phyloP scores from a whole-genome alignment of 805 yeast species.

The Clavispora asparagi region DNA sequence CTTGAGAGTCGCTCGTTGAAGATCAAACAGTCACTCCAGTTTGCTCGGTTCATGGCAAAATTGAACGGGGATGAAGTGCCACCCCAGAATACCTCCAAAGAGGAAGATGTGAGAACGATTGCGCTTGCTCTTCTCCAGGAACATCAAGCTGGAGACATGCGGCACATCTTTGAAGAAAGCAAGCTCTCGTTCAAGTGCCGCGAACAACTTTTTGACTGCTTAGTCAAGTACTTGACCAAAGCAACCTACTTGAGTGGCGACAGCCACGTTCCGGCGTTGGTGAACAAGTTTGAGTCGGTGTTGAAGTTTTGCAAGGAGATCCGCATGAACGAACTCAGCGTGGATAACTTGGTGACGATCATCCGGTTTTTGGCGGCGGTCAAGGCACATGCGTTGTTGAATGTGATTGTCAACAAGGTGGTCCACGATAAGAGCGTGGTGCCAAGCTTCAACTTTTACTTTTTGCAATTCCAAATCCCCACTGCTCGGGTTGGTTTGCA shows the following conservation, averaged over 20 bases:
- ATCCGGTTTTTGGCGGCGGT: constrained; percentile 22
- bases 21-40: constrained; percentile 13
- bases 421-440: constrained; percentile 12
- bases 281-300: constrained; percentile 18
- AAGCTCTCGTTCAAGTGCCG: constrained; percentile 8
- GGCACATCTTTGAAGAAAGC: constrained; percentile 7
- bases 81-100: too few relatives aligned
- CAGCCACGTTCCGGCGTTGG: not conserved
- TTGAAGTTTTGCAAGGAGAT: constrained; percentile 21
- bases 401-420: constrained; percentile 24
- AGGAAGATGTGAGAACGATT: constrained; percentile 1
- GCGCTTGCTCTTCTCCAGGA: constrained; percentile 9
- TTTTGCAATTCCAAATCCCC: constrained; percentile 21
- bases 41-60: constrained; percentile 18
- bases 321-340: constrained; percentile 15
- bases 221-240: constrained; percentile 10
- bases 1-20: constrained; percentile 10
- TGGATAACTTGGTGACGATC: constrained; percentile 18
- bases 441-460: constrained; percentile 25
- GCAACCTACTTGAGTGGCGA: constrained; percentile 10
- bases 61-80: constrained; percentile 6
- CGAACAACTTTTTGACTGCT: constrained; percentile 5
- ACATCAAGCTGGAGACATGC: constrained; percentile 12
- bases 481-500: constrained; percentile 15
- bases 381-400: constrained; percentile 19